A percentile compares a stretch with the other conserved stretches of the same genome.
Conservation (phyloP, 495 filamentous ascomycete species). For the Podospora appendiculata region DNA sequence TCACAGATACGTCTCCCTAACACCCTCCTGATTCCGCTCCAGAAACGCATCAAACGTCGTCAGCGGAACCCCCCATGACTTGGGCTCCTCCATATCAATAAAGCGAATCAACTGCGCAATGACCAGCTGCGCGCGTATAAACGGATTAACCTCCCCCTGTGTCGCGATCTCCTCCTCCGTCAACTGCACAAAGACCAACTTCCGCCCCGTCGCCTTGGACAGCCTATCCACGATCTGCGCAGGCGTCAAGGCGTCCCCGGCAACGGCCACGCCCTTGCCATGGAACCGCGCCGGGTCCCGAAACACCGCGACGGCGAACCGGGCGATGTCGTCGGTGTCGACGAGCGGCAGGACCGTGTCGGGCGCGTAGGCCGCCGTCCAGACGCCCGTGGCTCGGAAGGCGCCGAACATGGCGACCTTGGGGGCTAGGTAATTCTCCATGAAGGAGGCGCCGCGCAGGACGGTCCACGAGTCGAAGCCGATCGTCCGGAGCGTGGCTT, state of each 20-base stretch:
- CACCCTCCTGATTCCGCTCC: slow-evolving; percentile 23
- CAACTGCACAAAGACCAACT: slow-evolving; percentile 24
- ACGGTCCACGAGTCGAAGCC: slow-evolving; percentile 36
- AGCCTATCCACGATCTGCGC: slow-evolving; percentile 28
- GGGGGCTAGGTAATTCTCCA: slow-evolving; percentile 39
- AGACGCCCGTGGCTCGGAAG: slow-evolving; percentile 23
- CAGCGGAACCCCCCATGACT: slow-evolving; percentile 18
- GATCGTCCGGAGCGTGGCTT: slow-evolving; percentile 21
- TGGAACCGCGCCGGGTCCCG: slow-evolving; percentile 31
- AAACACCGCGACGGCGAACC: slow-evolving; percentile 37
- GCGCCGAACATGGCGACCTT: slow-evolving; percentile 30
- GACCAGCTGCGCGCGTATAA: slow-evolving; percentile 7
- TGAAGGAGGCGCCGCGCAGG: slow-evolving; percentile 39
- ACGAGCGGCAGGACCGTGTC: slow-evolving; percentile 31
- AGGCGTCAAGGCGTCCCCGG: slow-evolving; percentile 26
- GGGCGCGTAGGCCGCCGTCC: slow-evolving; percentile 5
- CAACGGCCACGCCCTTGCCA: slow-evolving; percentile 31
- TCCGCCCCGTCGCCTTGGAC: slow-evolving; percentile 1
- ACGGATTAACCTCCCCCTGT: slow-evolving; percentile 16
- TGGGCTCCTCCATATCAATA: slow-evolving; percentile 30
- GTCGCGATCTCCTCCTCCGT: slow-evolving; percentile 24
- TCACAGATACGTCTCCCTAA: slow-evolving; percentile 15
- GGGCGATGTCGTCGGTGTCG: slow-evolving; percentile 41
- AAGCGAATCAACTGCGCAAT: slow-evolving; percentile 24
- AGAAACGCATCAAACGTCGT: slow-evolving; percentile 30